Conservation (phyloP, 1,139 yeast species). For the Pichia sp. region DNA sequence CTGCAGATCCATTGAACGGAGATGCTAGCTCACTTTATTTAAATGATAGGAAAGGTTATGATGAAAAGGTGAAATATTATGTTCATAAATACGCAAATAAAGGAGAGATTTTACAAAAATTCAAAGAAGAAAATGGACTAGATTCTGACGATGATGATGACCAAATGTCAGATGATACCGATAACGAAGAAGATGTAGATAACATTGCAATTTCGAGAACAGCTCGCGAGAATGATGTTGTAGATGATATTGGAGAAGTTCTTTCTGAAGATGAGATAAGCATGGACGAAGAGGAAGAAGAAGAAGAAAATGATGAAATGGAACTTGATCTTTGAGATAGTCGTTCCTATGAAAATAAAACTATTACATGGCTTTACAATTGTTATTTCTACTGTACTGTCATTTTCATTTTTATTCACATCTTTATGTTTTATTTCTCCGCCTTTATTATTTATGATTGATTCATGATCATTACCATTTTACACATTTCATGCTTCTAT, state of each 20-base stretch:
- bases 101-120: conserved; percentile 21
- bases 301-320: not conserved
- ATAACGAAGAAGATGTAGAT: not conserved
- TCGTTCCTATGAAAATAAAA: not conserved
- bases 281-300: not conserved
- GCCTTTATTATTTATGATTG: no score
- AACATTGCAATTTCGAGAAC: no score
- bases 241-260: no score
- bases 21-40: conserved; percentile 83
- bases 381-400: no score
- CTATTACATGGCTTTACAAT: no score
- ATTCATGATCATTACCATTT: no score
- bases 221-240: no score
- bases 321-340: not conserved
- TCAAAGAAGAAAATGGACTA: conserved; percentile 35
- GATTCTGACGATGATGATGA: conserved; percentile 9
- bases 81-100: conserved; percentile 64
- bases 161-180: conserved; percentile 8
- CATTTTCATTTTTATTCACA: no score
- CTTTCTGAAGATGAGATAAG: not conserved
- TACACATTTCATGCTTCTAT: no score
- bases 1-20: conserved; percentile 88
- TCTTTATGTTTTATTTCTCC: no score
- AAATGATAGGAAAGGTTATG: conserved; percentile 61
- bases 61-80: conserved; percentile 61